Evolutionary conservation across 2,329 filamentous ascomycete genomes (phyloP), one percentile per base, ranked within the genome.

Genomic region (Botrytis fabae): DNA sequence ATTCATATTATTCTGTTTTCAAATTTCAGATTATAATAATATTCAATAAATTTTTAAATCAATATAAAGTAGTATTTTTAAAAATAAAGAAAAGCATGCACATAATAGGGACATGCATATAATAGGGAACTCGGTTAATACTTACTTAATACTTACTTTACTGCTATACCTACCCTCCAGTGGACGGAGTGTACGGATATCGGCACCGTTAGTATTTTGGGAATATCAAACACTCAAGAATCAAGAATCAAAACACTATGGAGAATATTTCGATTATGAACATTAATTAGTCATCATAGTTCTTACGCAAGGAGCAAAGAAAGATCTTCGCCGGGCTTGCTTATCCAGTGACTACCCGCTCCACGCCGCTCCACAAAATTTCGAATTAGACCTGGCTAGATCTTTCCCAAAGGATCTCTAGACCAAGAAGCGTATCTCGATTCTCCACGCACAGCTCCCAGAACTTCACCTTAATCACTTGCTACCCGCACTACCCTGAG

Each of bases 361-460:
- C 5, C 22, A 57, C 42, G 70, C 38, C 61, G 61, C 48, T 66
- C 61, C 60, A 66, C 61, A 12, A 71, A 35, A 48, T 32, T 32
- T 48, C 20, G 54, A 64, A 71, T 66, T 71, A 46, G 70, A 66
- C 70, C 61, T n/a, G 70, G 70, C 70, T 42, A 71, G 70, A 71
- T 57, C 70, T 66, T 66, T 57, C 69, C 68, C 35, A 68, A 42
- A 68, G 35, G 57, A 42, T 68, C 64, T 57, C 40, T 68, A 57
- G 64, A 57, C 64, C 32, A 48, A 38, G 32, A 51, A 40, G 32
- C 22, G 14, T 35, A 66, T 35, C 35, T 38, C 59, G 35, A 60
- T 35, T 35, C 59, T 60, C 59, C 59, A 54, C 28, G 32, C 28
- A 16, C 22, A n/a, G 42, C 32, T 51, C 46, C 64, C 16, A 59